Conservation (phyloP, 2,329 filamentous ascomycete genomes). For the Arthrobotrys sinensis region DNA sequence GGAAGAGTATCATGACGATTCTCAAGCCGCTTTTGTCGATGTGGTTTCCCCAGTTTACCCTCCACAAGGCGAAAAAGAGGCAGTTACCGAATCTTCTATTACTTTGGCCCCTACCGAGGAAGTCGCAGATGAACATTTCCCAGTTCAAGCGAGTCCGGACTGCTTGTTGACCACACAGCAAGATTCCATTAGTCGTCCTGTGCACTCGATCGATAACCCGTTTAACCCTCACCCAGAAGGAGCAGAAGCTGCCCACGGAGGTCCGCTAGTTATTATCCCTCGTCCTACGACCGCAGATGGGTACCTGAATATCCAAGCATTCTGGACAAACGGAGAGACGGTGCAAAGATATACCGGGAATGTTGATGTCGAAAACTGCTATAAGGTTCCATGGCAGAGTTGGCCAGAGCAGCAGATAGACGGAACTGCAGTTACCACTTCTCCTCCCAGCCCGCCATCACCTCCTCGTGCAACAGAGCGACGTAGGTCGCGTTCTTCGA, state of each 20-base stretch:
- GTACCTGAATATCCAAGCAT: not conserved
- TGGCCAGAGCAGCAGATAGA: not conserved
- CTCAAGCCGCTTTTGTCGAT: not conserved
- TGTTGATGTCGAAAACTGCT: constrained; percentile 1
- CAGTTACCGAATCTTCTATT: not conserved
- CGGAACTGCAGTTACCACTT: not conserved
- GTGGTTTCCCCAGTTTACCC: not conserved
- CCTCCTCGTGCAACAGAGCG: too few relatives aligned
- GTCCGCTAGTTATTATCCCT: not conserved
- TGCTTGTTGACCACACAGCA: too few relatives aligned
- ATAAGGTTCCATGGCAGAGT: not conserved
- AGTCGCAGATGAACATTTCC: not conserved
- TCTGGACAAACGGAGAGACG: not conserved
- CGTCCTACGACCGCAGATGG: constrained; percentile 12
- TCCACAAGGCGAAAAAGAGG: not conserved
- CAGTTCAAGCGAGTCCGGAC: not conserved
- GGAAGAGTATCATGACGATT: not conserved
- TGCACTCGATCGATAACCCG: not conserved
- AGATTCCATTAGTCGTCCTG: too few relatives aligned
- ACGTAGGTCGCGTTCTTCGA: too few relatives aligned
- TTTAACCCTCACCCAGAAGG: not conserved
- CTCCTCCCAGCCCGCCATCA: too few relatives aligned
- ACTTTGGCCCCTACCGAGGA: not conserved
- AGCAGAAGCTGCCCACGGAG: not conserved
- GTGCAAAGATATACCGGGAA: not conserved